Evolutionary conservation across 2,329 filamentous ascomycete genomes (phyloP).

Genomic region (Myriangium duriaei): DNA sequence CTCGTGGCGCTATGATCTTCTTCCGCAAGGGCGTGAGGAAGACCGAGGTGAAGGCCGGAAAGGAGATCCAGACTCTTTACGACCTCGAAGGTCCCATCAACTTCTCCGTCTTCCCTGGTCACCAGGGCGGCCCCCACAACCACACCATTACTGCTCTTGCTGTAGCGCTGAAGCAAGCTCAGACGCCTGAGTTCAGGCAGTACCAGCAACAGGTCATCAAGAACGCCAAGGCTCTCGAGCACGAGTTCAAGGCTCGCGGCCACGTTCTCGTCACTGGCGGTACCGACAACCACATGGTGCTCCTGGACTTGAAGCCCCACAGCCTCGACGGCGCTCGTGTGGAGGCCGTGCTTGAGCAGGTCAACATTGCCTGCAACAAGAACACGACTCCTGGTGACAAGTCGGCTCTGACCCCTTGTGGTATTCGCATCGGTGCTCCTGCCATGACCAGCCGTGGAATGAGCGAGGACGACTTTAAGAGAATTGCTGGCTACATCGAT

Average conservation of each 20-base stretch:
- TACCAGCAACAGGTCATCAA: constrained; percentile 85
- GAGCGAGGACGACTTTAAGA: constrained; percentile 80
- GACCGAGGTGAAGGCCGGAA: constrained; percentile 72
- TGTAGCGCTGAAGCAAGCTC: constrained; percentile 88
- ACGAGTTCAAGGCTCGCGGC: constrained; percentile 64
- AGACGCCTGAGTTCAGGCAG: constrained; percentile 74
- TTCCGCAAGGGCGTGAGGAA: constrained; percentile 84
- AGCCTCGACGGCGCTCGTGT: constrained; percentile 86
- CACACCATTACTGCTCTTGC: constrained; percentile 95
- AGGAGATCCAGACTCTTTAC: constrained; percentile 58
- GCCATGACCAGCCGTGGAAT: constrained; percentile 97
- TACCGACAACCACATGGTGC: constrained; percentile 93
- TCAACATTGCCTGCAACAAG: constrained; percentile 99
- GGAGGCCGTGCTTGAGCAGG: constrained; percentile 90
- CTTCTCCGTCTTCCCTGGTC: constrained; percentile 90
- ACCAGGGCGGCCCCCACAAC: constrained; percentile 97
- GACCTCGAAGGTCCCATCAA: constrained; percentile 92
- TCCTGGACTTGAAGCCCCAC: constrained; percentile 82
- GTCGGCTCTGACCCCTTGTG: constrained; percentile 84
- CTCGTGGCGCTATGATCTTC: constrained; percentile 96
- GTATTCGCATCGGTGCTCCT: constrained; percentile 90
- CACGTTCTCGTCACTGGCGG: constrained; percentile 88
- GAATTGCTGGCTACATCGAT: constrained; percentile 82
- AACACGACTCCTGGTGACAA: constrained; percentile 98
- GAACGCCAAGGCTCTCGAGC: constrained; percentile 81